phyloP scores from a whole-genome alignment of 257 asterid genomes.

The Capsicum baccatum region DNA sequence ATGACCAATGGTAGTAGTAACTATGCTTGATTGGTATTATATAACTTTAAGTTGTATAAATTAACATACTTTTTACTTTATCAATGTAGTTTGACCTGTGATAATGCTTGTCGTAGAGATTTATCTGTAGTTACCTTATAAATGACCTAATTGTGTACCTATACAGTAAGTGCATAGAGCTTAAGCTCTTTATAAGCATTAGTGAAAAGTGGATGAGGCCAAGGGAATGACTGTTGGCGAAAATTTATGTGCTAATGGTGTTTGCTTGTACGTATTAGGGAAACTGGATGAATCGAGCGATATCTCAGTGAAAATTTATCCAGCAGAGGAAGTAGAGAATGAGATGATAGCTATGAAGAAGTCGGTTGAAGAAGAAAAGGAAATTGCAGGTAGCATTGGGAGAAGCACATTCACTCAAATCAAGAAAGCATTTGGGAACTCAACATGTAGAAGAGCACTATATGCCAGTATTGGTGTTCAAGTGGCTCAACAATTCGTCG shows the following conservation, averaged over 20 bases:
- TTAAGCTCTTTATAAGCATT: background rate
- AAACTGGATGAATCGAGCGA: slow-evolving; percentile 39
- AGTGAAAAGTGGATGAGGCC: background rate
- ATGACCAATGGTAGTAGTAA: background rate
- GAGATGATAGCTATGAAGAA: slow-evolving; percentile 43
- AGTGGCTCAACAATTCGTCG: slow-evolving; percentile 48
- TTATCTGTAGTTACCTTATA: background rate
- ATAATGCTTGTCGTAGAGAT: background rate
- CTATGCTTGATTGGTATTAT: no score
- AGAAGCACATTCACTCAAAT: slow-evolving; percentile 28
- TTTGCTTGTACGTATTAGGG: slow-evolving; percentile 36
- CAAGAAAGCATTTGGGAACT: slow-evolving; percentile 9
- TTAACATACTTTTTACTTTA: background rate
- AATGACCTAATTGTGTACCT: background rate
- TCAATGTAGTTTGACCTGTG: background rate
- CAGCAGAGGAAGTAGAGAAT: slow-evolving; percentile 44
- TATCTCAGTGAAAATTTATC: slow-evolving; percentile 48
- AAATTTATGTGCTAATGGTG: background rate
- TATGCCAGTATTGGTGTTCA: slow-evolving; percentile 40
- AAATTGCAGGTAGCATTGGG: slow-evolving; percentile 29
- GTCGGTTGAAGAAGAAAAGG: slow-evolving; percentile 39
- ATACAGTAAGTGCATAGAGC: background rate
- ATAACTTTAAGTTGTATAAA: no score
- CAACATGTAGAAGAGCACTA: slow-evolving; percentile 35
- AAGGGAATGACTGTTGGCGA: background rate